Evolutionary conservation across 495 filamentous ascomycete genomes (phyloP).

Genomic region (Thermochaetoides thermophila): DNA sequence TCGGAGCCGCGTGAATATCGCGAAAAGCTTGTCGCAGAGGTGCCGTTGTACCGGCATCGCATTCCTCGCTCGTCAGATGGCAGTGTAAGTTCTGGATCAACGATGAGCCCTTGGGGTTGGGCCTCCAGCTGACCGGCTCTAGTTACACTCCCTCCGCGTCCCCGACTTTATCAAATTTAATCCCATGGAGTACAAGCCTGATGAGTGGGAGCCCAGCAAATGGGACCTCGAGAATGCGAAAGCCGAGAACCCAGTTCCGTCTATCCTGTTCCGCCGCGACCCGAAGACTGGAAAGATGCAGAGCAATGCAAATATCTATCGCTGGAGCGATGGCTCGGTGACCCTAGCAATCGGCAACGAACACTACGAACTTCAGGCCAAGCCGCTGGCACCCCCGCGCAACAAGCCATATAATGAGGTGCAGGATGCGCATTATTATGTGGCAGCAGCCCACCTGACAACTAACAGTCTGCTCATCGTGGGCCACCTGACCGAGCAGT

Average conservation of each 20-base stretch:
- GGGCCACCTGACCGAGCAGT: conserved; percentile 65
- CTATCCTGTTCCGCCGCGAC: conserved; percentile 28
- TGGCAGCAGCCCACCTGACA: conserved; percentile 55
- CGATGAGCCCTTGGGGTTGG: background rate
- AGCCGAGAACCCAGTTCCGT: conserved; percentile 22
- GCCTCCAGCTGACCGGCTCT: background rate
- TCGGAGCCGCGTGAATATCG: conserved; percentile 30
- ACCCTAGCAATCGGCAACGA: conserved; percentile 59
- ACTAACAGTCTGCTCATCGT: conserved; percentile 58
- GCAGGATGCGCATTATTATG: conserved; percentile 68
- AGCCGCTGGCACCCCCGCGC: conserved; percentile 53
- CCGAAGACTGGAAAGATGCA: conserved; percentile 36
- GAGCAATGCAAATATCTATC: conserved; percentile 63
- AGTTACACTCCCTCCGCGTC: conserved; percentile 69
- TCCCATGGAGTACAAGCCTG: conserved; percentile 55
- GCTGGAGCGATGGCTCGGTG: conserved; percentile 73
- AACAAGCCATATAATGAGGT: conserved; percentile 48
- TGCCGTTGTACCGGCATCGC: conserved; percentile 45
- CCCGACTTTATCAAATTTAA: conserved; percentile 68
- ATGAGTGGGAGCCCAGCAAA: conserved; percentile 43
- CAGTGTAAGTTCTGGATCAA: conserved; percentile 37
- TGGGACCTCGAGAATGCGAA: conserved; percentile 32
- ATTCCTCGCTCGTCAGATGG: conserved; percentile 59
- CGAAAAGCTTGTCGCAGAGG: conserved; percentile 41
- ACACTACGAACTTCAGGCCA: conserved; percentile 66